phyloP scores from a whole-genome alignment of 225 moss, liverwort and hornwort genomes.

The Pseudoscleropodium purum region DNA sequence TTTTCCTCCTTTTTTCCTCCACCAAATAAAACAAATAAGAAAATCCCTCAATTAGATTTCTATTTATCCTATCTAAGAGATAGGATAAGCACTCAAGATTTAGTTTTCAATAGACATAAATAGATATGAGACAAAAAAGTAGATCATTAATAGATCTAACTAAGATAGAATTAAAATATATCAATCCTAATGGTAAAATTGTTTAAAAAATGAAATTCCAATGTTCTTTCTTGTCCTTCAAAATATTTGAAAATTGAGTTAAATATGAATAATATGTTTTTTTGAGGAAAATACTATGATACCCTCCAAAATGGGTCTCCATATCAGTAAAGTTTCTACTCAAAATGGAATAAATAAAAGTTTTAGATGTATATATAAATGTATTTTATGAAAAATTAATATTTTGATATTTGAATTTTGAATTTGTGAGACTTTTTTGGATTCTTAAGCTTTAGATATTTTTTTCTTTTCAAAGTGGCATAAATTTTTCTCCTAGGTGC shows the following conservation, averaged over 20 bases:
- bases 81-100: not conserved
- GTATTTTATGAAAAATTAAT: not conserved
- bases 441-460: not conserved
- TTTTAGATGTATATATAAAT: not conserved
- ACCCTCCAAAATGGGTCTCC: fast-evolving
- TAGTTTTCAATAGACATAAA: not conserved
- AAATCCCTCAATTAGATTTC: not conserved
- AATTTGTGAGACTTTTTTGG: not conserved
- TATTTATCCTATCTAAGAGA: not conserved
- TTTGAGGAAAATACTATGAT: not conserved
- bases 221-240: not conserved
- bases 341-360: not conserved
- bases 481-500: not conserved
- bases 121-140: too few species aligned
- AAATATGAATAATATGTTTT: not conserved
- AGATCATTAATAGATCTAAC: not conserved
- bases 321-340: not conserved
- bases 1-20: fast-evolving
- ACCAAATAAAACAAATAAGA: not conserved
- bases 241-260: not conserved
- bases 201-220: not conserved
- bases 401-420: not conserved
- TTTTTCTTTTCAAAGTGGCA: not conserved
- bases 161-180: not conserved
- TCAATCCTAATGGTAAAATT: fast-evolving